Evolutionary conservation across 345 rosid species (phyloP).

Genomic region (Garcia nutans): DNA sequence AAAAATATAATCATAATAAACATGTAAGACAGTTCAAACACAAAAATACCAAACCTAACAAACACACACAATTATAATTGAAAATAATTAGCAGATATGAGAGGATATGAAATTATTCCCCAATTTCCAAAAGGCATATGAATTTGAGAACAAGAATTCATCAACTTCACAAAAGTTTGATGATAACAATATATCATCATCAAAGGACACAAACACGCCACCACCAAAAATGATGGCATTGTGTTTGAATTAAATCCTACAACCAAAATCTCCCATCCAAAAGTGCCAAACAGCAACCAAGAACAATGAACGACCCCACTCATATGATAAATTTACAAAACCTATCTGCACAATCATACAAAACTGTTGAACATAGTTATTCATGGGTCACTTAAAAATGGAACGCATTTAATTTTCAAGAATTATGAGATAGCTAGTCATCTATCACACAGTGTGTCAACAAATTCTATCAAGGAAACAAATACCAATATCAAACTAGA

Average conservation of each 20-base stretch:
- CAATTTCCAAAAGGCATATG: neutral
- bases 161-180: neutral
- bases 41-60: neutral
- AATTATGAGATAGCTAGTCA: neutral
- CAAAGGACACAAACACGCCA: neutral
- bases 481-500: neutral
- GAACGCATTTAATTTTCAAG: neutral
- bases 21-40: neutral
- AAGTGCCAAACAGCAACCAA: neutral
- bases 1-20: neutral
- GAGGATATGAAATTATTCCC: neutral
- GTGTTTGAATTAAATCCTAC: neutral
- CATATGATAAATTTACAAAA: neutral
- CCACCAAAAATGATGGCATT: neutral
- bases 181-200: neutral
- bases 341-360: slow-evolving; percentile 4
- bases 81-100: neutral
- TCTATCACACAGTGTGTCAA: neutral
- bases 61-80: neutral
- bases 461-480: neutral
- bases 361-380: neutral
- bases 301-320: neutral
- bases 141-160: neutral
- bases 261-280: neutral
- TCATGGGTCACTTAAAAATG: neutral